phyloP scores from a whole-genome alignment of 1,284 basidiomycete species.

The Tylopilus sp. region DNA sequence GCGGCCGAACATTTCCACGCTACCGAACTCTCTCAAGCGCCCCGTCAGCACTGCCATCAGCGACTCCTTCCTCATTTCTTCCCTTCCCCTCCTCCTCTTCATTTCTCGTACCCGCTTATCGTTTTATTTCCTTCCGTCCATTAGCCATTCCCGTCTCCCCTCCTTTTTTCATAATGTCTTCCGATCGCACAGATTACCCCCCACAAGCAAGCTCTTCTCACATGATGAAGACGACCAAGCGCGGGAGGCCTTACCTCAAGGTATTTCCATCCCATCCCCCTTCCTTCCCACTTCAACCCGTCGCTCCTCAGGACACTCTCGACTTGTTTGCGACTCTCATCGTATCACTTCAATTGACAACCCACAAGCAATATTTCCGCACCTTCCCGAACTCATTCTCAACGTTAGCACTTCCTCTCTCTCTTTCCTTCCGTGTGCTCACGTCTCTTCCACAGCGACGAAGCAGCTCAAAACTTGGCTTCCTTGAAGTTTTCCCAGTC shows the following conservation, averaged over 20 bases:
- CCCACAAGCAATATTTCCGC: constrained; percentile 94
- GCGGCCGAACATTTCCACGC: constrained; percentile 21
- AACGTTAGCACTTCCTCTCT: constrained; percentile 55
- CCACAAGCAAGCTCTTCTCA: constrained; percentile 67
- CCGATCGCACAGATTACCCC: constrained; percentile 35
- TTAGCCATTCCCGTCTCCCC: constrained; percentile 25
- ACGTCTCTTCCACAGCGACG: constrained; percentile 61
- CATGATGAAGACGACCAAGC: constrained; percentile 96
- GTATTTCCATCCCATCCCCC: constrained; percentile 37
- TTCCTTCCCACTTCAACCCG: background rate
- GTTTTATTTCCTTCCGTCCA: constrained; percentile 26
- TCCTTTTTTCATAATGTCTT: constrained; percentile 36
- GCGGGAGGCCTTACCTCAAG: constrained; percentile 91
- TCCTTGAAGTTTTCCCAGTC: constrained; percentile 99
- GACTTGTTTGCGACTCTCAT: constrained; percentile 97
- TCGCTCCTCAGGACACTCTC: constrained; percentile 77
- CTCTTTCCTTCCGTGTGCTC: constrained; percentile 13
- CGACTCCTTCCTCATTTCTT: constrained; percentile 30
- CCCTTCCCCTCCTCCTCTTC: constrained; percentile 28
- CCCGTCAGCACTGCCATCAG: constrained; percentile 22
- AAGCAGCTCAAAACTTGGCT: constrained; percentile 89
- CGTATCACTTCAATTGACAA: constrained; percentile 85
- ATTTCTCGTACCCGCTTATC: constrained; percentile 21
- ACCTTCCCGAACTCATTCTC: constrained; percentile 93
- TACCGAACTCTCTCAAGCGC: constrained; percentile 21